These are phyloP conservation scores for Fusarium begoniae DNA, from an alignment of 2,329 filamentous ascomycete genomes.

Conservation along the genomic window DNA sequence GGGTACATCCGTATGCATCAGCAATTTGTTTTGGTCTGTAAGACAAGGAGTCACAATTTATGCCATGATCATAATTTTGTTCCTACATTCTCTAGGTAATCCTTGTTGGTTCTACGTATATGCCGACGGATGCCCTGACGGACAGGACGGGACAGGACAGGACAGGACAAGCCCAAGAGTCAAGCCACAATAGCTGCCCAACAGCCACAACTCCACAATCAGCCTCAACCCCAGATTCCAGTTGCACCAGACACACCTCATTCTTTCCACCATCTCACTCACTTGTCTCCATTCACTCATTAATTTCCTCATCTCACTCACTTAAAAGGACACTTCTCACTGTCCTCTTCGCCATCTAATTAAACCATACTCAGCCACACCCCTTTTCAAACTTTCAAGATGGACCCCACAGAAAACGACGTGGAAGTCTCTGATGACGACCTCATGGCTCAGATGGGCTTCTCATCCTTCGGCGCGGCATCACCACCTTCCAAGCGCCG, in stretches of 20 bases:
- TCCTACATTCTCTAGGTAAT: neutral
- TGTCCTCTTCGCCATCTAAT: neutral
- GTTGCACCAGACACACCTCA: conserved; percentile 24
- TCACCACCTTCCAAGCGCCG: conserved; percentile 69
- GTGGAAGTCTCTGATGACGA: conserved; percentile 44
- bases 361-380: neutral
- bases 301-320: conserved; percentile 2
- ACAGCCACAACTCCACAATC: conserved; percentile 29
- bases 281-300: conserved; percentile 4
- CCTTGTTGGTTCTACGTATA: neutral
- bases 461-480: conserved; percentile 73
- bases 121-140: neutral
- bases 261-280: conserved; percentile 28
- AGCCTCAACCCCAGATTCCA: conserved; percentile 40
- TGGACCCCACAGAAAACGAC: conserved; percentile 15
- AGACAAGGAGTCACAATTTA: neutral
- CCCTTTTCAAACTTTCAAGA: neutral
- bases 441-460: conserved; percentile 76
- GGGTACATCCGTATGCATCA: neutral
- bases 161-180: neutral
- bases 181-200: conserved; percentile 27
- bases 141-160: neutral
- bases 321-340: neutral
- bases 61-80: neutral
- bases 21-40: neutral